A percentile compares a stretch with the other conserved stretches of the same genome.
phyloP scores from a whole-genome alignment of 371 early-diverging fungal species.

The Syncephalastrum monosporum region DNA sequence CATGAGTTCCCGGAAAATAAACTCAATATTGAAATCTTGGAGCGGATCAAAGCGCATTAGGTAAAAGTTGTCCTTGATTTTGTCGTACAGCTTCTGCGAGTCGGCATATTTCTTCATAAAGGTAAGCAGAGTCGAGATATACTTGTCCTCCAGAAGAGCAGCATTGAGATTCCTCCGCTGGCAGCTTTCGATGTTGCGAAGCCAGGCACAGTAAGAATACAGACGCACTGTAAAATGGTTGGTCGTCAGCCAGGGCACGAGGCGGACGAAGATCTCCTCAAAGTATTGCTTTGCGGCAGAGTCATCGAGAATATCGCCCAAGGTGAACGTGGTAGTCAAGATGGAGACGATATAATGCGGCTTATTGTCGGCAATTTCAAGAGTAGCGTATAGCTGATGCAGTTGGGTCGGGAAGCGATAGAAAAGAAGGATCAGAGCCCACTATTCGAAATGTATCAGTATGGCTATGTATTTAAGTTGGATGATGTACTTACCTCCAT shows the following conservation, averaged over 20 bases:
- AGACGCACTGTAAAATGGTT: constrained; percentile 46
- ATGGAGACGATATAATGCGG: constrained; percentile 49
- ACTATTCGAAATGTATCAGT: constrained; percentile 12
- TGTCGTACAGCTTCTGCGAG: constrained; percentile 43
- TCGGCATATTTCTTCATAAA: constrained; percentile 48
- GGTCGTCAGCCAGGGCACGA: constrained; percentile 43
- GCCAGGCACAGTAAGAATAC: constrained; percentile 37
- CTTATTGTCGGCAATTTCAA: constrained; percentile 33
- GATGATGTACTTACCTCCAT: constrained; percentile 34
- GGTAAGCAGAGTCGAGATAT: constrained; percentile 20
- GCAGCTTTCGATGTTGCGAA: constrained; percentile 31
- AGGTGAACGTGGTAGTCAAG: constrained; percentile 37
- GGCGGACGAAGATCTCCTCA: constrained; percentile 28
- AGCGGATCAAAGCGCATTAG: constrained; percentile 53
- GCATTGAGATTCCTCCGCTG: constrained; percentile 16
- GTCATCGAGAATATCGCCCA: constrained; percentile 31
- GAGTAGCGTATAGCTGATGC: constrained; percentile 17
- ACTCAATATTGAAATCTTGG: constrained; percentile 55
- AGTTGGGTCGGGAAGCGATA: constrained; percentile 29
- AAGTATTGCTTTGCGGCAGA: constrained; percentile 17
- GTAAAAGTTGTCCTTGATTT: constrained; percentile 47
- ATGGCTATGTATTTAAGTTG: not conserved
- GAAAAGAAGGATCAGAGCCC: constrained; percentile 32
- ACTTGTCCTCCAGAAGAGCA: constrained; percentile 26
- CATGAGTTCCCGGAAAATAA: constrained; percentile 55